These are phyloP conservation scores for Diddensiella caesifluorescens DNA, from an alignment of 805 yeast genomes.

Conservation along the genomic window DNA sequence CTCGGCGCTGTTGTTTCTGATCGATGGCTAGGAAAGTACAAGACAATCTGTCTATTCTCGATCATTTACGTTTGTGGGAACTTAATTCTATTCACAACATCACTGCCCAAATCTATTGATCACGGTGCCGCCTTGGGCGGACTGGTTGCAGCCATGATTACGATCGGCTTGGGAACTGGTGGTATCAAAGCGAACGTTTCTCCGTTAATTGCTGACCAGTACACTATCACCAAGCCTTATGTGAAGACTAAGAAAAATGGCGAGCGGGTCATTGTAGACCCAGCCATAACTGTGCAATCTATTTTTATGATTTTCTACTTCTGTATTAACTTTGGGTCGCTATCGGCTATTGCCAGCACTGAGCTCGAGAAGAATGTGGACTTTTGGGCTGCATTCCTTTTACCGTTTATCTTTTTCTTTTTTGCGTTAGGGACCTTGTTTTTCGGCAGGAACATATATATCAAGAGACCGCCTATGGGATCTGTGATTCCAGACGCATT, in stretches of 20 bases:
- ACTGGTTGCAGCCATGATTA: slow-evolving; percentile 47
- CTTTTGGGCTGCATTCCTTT: slow-evolving; percentile 59
- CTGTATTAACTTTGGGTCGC: slow-evolving; percentile 70
- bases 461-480: slow-evolving; percentile 57
- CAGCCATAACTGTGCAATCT: slow-evolving; percentile 63
- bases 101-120: slow-evolving; percentile 53
- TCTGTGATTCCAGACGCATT: slow-evolving; percentile 54
- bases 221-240: slow-evolving; percentile 54
- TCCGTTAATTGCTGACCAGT: slow-evolving; percentile 71
- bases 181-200: slow-evolving; percentile 75
- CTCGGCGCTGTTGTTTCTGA: slow-evolving; percentile 74
- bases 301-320: slow-evolving; percentile 72
- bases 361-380: slow-evolving; percentile 62
- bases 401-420: slow-evolving; percentile 66
- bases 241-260: slow-evolving; percentile 57
- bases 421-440: slow-evolving; percentile 50
- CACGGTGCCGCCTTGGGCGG: slow-evolving; percentile 55
- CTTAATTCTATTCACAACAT: slow-evolving; percentile 60
- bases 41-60: slow-evolving; percentile 58
- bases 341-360: slow-evolving; percentile 72
- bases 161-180: slow-evolving; percentile 75
- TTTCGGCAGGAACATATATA: slow-evolving; percentile 49
- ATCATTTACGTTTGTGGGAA: slow-evolving; percentile 57
- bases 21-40: slow-evolving; percentile 66
- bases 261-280: slow-evolving; percentile 63